Evolutionary conservation across 805 yeast species (phyloP).

Genomic region (Danielozyma ontarioensis): DNA sequence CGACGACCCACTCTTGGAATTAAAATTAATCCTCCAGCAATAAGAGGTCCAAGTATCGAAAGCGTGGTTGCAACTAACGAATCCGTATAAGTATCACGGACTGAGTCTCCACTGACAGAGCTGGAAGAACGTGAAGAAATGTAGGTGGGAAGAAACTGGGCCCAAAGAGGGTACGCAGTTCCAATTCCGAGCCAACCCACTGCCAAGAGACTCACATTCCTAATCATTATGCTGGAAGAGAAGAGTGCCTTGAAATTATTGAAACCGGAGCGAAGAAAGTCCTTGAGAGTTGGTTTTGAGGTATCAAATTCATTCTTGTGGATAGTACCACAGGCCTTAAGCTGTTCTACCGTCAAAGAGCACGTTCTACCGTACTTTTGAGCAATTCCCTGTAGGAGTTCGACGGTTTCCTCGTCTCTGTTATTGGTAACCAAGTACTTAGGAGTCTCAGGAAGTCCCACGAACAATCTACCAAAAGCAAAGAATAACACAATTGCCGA

Average conservation of each 20-base stretch:
- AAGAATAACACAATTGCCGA: conserved; percentile 5
- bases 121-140: background rate
- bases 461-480: conserved; percentile 4
- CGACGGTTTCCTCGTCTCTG: conserved; percentile 7
- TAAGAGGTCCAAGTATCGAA: conserved; percentile 49
- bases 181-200: conserved; percentile 22
- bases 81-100: conserved; percentile 33
- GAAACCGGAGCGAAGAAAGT: background rate
- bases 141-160: conserved; percentile 44
- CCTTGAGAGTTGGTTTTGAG: conserved; percentile 13
- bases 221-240: background rate
- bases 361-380: conserved; percentile 10
- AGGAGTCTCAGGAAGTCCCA: conserved; percentile 6
- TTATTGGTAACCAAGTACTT: conserved; percentile 7
- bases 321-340: conserved; percentile 10
- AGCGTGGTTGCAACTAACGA: conserved; percentile 42
- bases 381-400: conserved; percentile 4
- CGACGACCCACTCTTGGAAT: conserved; percentile 44
- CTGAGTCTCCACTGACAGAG: background rate
- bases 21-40: conserved; percentile 34
- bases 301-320: conserved; percentile 15
- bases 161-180: conserved; percentile 52
- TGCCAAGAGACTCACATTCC: background rate
- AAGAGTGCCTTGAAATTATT: background rate
- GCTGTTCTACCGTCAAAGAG: conserved; percentile 6